Conservation (phyloP, 2,329 filamentous ascomycete species). For the Fusarium gaditjirri region DNA sequence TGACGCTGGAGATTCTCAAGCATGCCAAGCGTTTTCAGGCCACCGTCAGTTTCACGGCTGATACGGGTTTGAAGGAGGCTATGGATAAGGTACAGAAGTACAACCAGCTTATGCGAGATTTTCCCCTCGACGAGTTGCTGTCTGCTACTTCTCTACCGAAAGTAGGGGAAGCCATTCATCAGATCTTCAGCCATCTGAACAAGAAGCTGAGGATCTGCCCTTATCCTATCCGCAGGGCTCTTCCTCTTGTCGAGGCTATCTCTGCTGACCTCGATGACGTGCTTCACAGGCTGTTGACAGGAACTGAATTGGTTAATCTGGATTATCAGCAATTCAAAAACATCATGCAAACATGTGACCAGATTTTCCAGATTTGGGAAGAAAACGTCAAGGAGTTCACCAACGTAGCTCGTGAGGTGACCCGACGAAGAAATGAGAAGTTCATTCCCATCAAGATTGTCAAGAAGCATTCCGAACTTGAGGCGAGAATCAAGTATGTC, state of each 20-base stretch:
- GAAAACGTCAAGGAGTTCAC: conserved; percentile 98
- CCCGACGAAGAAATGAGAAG: conserved; percentile 91
- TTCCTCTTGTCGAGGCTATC: conserved; percentile 96
- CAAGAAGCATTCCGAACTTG: conserved; percentile 86
- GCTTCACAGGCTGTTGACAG: conserved; percentile 85
- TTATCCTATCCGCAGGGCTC: conserved; percentile 90
- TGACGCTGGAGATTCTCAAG: conserved; percentile 95
- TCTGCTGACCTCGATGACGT: conserved; percentile 91
- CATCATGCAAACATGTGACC: conserved; percentile 84
- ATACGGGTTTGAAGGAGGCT: conserved; percentile 95
- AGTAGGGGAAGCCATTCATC: conserved; percentile 85
- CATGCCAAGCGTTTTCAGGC: conserved; percentile 98
- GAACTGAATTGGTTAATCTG: conserved; percentile 88
- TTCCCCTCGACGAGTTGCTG: conserved; percentile 92
- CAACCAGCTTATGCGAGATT: conserved; percentile 98
- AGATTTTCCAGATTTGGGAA: conserved; percentile 93
- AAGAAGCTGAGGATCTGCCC: conserved; percentile 97
- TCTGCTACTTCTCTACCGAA: conserved; percentile 91
- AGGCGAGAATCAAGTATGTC: conserved; percentile 92
- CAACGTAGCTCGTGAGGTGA: conserved; percentile 95
- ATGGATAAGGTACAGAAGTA: conserved; percentile 98
- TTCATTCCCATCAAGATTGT: conserved; percentile 98
- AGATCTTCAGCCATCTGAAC: conserved; percentile 95
- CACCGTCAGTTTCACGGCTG: conserved; percentile 94
- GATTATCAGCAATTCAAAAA: conserved; percentile 90